phyloP scores from a whole-genome alignment of 768 basidiomycete genomes.

The Serendipita sp. region DNA sequence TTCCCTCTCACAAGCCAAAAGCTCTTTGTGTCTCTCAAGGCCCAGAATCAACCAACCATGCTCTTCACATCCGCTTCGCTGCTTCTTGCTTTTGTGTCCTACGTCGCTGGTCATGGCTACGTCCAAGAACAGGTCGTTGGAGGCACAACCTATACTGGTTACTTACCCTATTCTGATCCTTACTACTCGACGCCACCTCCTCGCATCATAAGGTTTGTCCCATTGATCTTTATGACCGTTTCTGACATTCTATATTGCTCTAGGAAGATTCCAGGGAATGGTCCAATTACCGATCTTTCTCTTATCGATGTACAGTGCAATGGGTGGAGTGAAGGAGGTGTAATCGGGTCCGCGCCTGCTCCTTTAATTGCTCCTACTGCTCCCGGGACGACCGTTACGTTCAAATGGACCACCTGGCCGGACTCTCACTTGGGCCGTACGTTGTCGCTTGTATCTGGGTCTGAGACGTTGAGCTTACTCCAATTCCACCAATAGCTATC shows the following conservation, averaged over 20 bases:
- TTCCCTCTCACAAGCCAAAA: no score
- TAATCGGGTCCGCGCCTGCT: conserved; percentile 23
- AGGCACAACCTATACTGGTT: conserved; percentile 18
- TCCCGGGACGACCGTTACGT: conserved; percentile 23
- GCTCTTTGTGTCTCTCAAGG: no score
- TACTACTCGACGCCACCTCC: conserved; percentile 22
- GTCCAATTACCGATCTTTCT: conserved; percentile 24
- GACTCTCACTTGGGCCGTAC: conserved; percentile 13
- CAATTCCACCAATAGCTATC: conserved; percentile 16
- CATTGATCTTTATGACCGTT: no score
- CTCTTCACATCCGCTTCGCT: background rate
- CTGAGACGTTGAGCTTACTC: background rate
- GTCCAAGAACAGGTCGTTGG: conserved; percentile 25
- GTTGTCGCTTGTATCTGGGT: background rate
- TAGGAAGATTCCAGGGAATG: conserved; percentile 14
- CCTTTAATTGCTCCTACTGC: conserved; percentile 26
- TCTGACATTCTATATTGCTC: no score
- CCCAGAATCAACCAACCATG: background rate
- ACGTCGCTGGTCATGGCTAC: conserved; percentile 24
- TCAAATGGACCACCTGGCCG: conserved; percentile 27
- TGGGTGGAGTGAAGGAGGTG: conserved; percentile 18
- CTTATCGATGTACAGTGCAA: conserved; percentile 24
- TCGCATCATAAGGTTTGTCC: conserved; percentile 19
- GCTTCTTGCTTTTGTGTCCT: conserved; percentile 1
- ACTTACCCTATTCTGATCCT: conserved; percentile 15